Evolutionary conservation across 257 asterid species (phyloP), one percentile per base, ranked within the genome.

Genomic region (Leonotis leonurus): DNA sequence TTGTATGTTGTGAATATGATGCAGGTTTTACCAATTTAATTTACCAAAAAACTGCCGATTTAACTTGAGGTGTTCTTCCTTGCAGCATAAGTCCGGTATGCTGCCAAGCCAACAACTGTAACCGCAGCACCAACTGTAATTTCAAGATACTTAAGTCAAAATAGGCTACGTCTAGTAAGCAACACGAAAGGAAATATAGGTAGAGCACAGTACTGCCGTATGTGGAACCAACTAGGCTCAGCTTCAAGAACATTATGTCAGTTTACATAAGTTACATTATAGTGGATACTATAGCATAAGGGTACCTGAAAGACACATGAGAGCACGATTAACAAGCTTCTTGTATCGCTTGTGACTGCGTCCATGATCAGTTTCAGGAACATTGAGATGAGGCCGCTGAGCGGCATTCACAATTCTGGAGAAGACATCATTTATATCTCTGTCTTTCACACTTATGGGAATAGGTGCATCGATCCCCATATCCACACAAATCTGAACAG

Each of bases 81-180:
- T 68, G 96, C 85, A 68, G 86, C 83, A 75, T 85, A 89, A 60
- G 84, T 73, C 61, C 94, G 84, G 70, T 83, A 89, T 21, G 91
- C 97, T 10, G 86, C 88, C 79, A 89, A 63, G 67, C 97, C 99
- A 75, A 92, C 76, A 44, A 89, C 80, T 20, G 91, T 78, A 57
- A 84, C 78, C 55, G 96, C 99, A 63, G 96, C 89, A 59, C 87
- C 95, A 76, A 92, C 99, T 92, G 95, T 77, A 66, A 63, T 22
- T 68, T 64, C 63, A 37, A 51, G 39, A 45, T 62, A 46, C 33
- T 32, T 39, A 56, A 68, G 68, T 74, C 57, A 70, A 5, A 64
- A 36, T 13, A 14, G 64, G 40, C 29, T 40, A 35, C 17, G 49
- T 48, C 49, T 9, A 64, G 29, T 8, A 37, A 56, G 32, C 21